phyloP scores from a whole-genome alignment of 2,329 filamentous ascomycete genomes.

The Ophiocordyceps robertsii region DNA sequence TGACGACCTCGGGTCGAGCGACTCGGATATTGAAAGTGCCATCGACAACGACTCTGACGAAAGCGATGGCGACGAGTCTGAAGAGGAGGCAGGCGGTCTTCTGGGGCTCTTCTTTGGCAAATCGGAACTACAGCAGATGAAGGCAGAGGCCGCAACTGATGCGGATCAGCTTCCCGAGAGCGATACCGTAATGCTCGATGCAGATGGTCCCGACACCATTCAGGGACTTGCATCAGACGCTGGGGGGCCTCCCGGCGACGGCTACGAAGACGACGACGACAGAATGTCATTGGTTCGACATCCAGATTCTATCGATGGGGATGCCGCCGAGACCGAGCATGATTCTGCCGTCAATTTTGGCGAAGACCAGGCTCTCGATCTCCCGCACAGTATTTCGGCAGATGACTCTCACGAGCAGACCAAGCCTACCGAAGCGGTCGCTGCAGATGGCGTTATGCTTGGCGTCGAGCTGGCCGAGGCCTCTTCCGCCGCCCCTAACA shows the following conservation, averaged over 20 bases:
- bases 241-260: constrained; percentile 8
- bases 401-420: not conserved
- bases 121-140: constrained; percentile 40
- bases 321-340: not conserved
- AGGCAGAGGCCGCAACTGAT: constrained; percentile 21
- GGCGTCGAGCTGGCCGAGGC: not conserved
- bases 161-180: constrained; percentile 7
- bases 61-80: constrained; percentile 26
- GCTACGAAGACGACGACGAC: constrained; percentile 16
- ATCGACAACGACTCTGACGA: constrained; percentile 25
- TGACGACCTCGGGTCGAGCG: constrained; percentile 48
- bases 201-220: constrained; percentile 3
- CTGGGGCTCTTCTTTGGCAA: constrained; percentile 47
- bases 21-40: constrained; percentile 27
- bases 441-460: not conserved
- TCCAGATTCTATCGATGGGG: constrained; percentile 10
- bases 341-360: not conserved
- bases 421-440: not conserved
- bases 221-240: not conserved
- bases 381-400: not conserved
- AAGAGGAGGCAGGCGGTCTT: constrained; percentile 31
- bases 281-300: constrained; percentile 19
- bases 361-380: not conserved
- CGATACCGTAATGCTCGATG: constrained; percentile 12
- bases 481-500: not conserved